Base-by-base conservation (phyloP, 176 grass and related monocot genomes). In the Dendrocalamus sinicus region DNA sequence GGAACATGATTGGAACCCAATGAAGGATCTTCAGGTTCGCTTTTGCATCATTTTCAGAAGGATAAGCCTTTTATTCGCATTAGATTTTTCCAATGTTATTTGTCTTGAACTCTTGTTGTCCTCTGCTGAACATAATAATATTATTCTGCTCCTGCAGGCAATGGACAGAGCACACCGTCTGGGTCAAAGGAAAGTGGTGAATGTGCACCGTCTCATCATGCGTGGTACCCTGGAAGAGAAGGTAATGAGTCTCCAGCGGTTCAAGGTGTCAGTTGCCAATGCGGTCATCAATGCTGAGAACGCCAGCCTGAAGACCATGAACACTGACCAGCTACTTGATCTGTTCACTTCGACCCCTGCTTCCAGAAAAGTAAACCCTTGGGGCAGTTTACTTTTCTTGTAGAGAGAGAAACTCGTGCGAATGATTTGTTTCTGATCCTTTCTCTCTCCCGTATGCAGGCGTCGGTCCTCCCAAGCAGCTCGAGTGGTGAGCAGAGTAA, bases 1-100 rank as follows among this genome's bases (percentile, higher is more conserved):
- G 96, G 93, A 99, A 84, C 96, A 99, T 89, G 96, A 99, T 78
- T 99, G 96, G 96, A 99, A 99, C 68, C 96, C 93, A 52, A 99
- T 99, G 96, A 96, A 89, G 88, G 96, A 99, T 86, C 96, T 96
- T 23, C 96, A 99, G 92, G 96, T 99, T 84, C 28, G 65, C 80
- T 82, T 75, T 66, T 70, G 41, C 45, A 79, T 4, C 11, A 4
- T 53, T 44, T 78, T 61, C 35, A 59, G 9, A 55, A 68, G 2
- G 23, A 82, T 9, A 19, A 46, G n/a, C 43, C 6, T 84, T 66
- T 20, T 57, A 7, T 85, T 73, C 0, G 5, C 41, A 47, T 72
- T 67, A 72, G 22, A 51, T 68, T 30, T 30, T 67, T 45, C 41
- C 70, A 53, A 28, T 45, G 53, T 22, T 54, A 9, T 28, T 72